Evolutionary conservation across 1,139 yeast species (phyloP).

Genomic region (Taiozyma sp.): DNA sequence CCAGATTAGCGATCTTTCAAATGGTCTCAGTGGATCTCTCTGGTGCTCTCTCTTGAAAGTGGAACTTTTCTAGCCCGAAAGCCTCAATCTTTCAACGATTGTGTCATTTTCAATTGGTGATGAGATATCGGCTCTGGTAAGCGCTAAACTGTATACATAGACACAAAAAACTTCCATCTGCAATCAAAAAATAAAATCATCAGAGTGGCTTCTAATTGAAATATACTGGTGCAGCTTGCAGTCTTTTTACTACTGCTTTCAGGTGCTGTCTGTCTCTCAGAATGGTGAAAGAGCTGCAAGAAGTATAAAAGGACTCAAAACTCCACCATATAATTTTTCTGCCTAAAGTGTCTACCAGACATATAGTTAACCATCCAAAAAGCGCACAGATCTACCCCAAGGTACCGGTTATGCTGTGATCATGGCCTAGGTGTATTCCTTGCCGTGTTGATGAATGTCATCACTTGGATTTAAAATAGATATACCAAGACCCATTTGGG

Average conservation of each 20-base stretch:
- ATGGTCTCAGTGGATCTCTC: too few relatives aligned
- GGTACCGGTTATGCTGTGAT: constrained; percentile 36
- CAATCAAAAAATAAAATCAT: neutral
- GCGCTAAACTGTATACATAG: neutral
- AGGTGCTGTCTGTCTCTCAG: neutral
- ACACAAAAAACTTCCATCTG: neutral
- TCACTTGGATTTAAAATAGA: constrained; percentile 31
- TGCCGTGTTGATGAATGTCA: constrained; percentile 30
- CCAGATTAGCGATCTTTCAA: too few relatives aligned
- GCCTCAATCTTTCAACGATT: neutral
- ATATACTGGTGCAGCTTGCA: too few relatives aligned
- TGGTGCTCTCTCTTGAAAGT: neutral
- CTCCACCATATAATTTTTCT: neutral
- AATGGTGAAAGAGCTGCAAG: neutral
- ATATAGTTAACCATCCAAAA: neutral
- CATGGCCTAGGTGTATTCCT: constrained; percentile 33
- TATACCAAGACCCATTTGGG: constrained; percentile 26
- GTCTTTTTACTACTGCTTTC: too few relatives aligned
- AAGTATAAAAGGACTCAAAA: neutral
- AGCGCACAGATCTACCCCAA: constrained; percentile 26
- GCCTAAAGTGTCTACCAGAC: neutral
- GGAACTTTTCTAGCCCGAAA: neutral
- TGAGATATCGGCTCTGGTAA: neutral
- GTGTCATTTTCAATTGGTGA: neutral
- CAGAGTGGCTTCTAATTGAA: neutral